Evolutionary conservation across 371 early-diverging fungal genomes (phyloP).

Genomic region (Mortierella sp.): DNA sequence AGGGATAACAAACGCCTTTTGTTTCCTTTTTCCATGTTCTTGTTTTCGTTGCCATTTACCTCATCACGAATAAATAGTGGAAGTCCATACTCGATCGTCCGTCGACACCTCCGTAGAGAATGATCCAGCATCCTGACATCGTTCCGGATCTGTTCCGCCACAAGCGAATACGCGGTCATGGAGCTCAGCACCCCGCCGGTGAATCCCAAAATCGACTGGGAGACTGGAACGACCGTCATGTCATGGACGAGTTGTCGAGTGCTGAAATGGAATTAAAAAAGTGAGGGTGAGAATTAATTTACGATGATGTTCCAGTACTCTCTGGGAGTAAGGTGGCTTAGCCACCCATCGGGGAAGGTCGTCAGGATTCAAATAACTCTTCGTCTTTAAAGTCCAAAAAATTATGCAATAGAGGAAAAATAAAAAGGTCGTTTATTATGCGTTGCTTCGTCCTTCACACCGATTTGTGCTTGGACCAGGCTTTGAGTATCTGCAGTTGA

Average conservation of each 20-base stretch:
- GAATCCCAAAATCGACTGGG: slow-evolving; percentile 55
- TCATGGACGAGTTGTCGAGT: slow-evolving; percentile 20
- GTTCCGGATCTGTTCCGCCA: slow-evolving; percentile 34
- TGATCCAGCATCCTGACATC: slow-evolving; percentile 37
- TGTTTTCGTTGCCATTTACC: slow-evolving; percentile 9
- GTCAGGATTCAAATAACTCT: too few relatives aligned
- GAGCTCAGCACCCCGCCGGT: slow-evolving; percentile 51
- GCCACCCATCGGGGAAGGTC: too few relatives aligned
- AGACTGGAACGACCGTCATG: slow-evolving; percentile 50
- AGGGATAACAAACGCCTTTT: too few relatives aligned
- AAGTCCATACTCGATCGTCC: slow-evolving; percentile 47
- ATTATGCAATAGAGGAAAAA: neutral
- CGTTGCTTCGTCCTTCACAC: neutral
- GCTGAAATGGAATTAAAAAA: neutral
- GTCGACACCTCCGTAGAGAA: slow-evolving; percentile 25
- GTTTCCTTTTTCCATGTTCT: too few relatives aligned
- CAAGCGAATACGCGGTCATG: slow-evolving; percentile 43
- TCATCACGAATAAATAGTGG: slow-evolving; percentile 53
- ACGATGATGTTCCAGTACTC: too few relatives aligned
- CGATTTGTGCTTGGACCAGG: neutral
- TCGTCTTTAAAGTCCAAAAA: too few relatives aligned
- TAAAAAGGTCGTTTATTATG: slow-evolving; percentile 28
- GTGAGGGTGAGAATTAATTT: too few relatives aligned
- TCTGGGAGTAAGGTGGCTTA: neutral
- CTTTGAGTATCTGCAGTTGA: slow-evolving; percentile 1